These are phyloP conservation scores for Elsinoe fawcettii DNA, from an alignment of 2,329 filamentous ascomycete genomes.

Conservation along the genomic window DNA sequence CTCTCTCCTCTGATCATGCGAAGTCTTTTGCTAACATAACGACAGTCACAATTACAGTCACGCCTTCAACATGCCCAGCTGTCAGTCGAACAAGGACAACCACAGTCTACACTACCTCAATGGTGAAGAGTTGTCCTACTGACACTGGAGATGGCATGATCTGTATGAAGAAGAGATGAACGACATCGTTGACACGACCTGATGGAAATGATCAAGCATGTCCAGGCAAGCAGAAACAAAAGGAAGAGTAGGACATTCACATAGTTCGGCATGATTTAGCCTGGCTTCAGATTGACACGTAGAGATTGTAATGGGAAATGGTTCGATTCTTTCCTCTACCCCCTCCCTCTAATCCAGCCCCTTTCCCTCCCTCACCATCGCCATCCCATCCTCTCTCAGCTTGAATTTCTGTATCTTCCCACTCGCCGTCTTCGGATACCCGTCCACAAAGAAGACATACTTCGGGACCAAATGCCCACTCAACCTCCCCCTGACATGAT, in stretches of 20 bases:
- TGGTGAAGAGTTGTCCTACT: slow-evolving; percentile 2
- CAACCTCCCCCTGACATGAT: slow-evolving; percentile 64
- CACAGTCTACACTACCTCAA: not conserved
- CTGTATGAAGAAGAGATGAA: not conserved
- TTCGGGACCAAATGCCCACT: slow-evolving; percentile 74
- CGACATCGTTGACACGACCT: too few species aligned
- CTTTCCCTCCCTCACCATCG: slow-evolving; percentile 38
- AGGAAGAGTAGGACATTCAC: not conserved
- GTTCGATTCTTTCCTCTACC: not conserved
- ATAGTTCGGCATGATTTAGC: not conserved
- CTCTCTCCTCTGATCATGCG: not conserved
- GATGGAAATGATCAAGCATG: not conserved
- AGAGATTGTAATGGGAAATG: slow-evolving; percentile 3
- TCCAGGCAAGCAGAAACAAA: not conserved
- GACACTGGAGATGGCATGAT: slow-evolving; percentile 7
- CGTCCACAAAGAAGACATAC: slow-evolving; percentile 76
- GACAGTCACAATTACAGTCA: slow-evolving; percentile 8
- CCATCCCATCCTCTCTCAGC: slow-evolving; percentile 58
- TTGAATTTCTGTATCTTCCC: slow-evolving; percentile 97
- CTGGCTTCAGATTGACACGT: slow-evolving; percentile 1
- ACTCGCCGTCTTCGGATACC: slow-evolving; percentile 91
- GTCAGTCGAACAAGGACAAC: slow-evolving; percentile 1
- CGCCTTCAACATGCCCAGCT: slow-evolving; percentile 4
- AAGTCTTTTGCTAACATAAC: not conserved
- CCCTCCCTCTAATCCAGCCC: slow-evolving; percentile 20